These are phyloP conservation scores for Setaria italica DNA, from an alignment of 202 grass and related monocot genomes.

Conservation along the genomic window DNA sequence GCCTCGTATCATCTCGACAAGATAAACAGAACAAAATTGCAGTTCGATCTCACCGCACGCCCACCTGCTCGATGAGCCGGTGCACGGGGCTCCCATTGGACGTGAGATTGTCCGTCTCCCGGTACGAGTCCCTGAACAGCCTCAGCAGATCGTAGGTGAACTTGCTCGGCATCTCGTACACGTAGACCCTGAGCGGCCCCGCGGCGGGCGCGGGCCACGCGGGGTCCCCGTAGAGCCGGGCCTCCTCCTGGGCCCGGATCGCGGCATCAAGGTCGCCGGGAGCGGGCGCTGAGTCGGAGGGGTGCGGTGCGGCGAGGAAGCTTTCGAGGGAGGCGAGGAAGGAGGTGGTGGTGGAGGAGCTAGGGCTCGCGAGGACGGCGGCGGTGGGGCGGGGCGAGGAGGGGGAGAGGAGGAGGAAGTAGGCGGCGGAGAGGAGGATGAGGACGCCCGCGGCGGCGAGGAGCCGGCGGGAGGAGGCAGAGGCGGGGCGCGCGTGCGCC, in stretches of 20 bases:
- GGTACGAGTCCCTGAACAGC: constrained; percentile 86
- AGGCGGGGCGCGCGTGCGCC: constrained; percentile 53
- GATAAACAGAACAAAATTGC: neutral
- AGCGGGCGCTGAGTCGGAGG: constrained; percentile 13
- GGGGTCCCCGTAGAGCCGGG: constrained; percentile 55
- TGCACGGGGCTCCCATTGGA: constrained; percentile 99
- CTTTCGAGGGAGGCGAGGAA: constrained; percentile 80
- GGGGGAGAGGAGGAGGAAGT: constrained; percentile 47
- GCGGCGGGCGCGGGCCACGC: constrained; percentile 54
- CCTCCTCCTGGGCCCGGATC: constrained; percentile 57
- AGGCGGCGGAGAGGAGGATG: constrained; percentile 46
- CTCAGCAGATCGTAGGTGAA: constrained; percentile 93
- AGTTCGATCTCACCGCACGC: constrained; percentile 34
- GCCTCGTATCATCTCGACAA: neutral
- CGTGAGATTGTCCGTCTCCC: constrained; percentile 82
- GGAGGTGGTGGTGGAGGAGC: constrained; percentile 44
- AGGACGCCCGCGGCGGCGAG: constrained; percentile 45
- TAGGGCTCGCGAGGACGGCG: constrained; percentile 29
- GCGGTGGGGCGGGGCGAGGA: constrained; percentile 2
- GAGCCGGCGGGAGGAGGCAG: constrained; percentile 36
- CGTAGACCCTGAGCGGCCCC: constrained; percentile 77
- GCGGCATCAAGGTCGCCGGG: constrained; percentile 42
- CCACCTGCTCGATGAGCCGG: constrained; percentile 94
- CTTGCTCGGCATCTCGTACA: constrained; percentile 97
- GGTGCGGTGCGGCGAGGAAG: constrained; percentile 59